Evolutionary conservation across 345 rosid genomes (phyloP), one percentile per base, ranked within the genome.

Genomic region (Euphorbia peplus): DNA sequence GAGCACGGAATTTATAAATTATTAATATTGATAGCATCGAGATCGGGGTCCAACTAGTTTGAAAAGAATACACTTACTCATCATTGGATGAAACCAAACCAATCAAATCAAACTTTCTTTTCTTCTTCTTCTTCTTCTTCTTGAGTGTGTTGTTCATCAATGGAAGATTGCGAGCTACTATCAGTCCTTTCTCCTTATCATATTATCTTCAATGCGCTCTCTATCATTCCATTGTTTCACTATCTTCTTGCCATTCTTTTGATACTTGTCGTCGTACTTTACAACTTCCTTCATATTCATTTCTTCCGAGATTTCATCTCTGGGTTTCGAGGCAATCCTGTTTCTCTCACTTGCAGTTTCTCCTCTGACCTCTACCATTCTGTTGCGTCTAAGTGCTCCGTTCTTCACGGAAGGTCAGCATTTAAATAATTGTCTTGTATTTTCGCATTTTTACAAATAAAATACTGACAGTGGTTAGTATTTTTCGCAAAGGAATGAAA

Each of bases 271-370:
- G 5, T 76, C 26, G 71, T 79, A 29, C 67, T 79, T 70, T 79
- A 76, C 75, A 74, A 74, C 70, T 74, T 82, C 68, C 14, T 76
- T 22, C 81, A 79, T 69, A 69, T 77, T 64, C 85, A 82, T 70
- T 76, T 79, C 64, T 65, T 82, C 15, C 73, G 41, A 60, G 69
- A 79, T 30, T 64, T 82, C 24, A 16, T 74, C 69, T 44, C 74
- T 21, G 80, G 69, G 3, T 74, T 76, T 61, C 56, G 76, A 44
- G 83, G 83, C 42, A 70, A 76, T 35, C 60, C 79, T 39, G 83
- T 82, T 5, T 35, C 41, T 8, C 54, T 82, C 50, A 71, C 73
- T 30, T 82, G 44, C 73, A 60, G 42, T 21, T 46, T 69, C 41
- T 59, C 77, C 65, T 82, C 85, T 39, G 41, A 59, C 18, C 75